Conservation (phyloP, 2,329 filamentous ascomycete genomes). For the Hymenoscyphus repandus region DNA sequence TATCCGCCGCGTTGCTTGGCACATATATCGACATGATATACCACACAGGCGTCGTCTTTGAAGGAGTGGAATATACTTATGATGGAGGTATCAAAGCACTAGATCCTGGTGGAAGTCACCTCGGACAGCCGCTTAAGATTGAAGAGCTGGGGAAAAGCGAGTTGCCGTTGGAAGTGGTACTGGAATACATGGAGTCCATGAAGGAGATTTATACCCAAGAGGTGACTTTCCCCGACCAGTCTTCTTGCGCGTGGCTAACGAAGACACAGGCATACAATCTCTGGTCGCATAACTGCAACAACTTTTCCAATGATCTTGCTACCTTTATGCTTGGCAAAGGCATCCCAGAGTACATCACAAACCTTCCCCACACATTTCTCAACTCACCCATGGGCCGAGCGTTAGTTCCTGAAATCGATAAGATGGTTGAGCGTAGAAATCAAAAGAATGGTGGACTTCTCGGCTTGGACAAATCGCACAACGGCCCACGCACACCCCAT, state of each 20-base stretch:
- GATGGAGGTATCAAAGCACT: slow-evolving; percentile 83
- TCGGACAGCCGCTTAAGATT: slow-evolving; percentile 76
- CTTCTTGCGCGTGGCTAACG: slow-evolving; percentile 4
- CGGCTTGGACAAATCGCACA: slow-evolving; percentile 20
- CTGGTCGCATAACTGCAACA: slow-evolving; percentile 93
- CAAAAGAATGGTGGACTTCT: slow-evolving; percentile 41
- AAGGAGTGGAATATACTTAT: slow-evolving; percentile 84
- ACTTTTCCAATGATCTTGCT: slow-evolving; percentile 88
- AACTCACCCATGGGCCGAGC: slow-evolving; percentile 84
- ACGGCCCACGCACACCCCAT: slow-evolving; percentile 14
- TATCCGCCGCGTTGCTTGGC: slow-evolving; percentile 48
- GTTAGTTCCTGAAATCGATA: slow-evolving; percentile 71
- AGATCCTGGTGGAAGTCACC: slow-evolving; percentile 74
- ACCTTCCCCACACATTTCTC: slow-evolving; percentile 78
- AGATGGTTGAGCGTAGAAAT: slow-evolving; percentile 54
- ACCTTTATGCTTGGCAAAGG: slow-evolving; percentile 85
- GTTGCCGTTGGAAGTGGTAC: slow-evolving; percentile 72
- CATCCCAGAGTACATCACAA: slow-evolving; percentile 81
- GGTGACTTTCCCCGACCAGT: slow-evolving; percentile 36
- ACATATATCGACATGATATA: slow-evolving; percentile 86
- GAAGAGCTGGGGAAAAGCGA: slow-evolving; percentile 71
- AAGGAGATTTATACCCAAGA: slow-evolving; percentile 76
- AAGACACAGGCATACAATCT: slow-evolving; percentile 70
- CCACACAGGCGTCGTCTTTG: slow-evolving; percentile 84
- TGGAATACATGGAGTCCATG: slow-evolving; percentile 83